A percentile compares a stretch with the other conserved stretches of the same genome.
Evolutionary conservation across 2,329 filamentous ascomycete species (phyloP).

Genomic region (Falciphora oryzae): DNA sequence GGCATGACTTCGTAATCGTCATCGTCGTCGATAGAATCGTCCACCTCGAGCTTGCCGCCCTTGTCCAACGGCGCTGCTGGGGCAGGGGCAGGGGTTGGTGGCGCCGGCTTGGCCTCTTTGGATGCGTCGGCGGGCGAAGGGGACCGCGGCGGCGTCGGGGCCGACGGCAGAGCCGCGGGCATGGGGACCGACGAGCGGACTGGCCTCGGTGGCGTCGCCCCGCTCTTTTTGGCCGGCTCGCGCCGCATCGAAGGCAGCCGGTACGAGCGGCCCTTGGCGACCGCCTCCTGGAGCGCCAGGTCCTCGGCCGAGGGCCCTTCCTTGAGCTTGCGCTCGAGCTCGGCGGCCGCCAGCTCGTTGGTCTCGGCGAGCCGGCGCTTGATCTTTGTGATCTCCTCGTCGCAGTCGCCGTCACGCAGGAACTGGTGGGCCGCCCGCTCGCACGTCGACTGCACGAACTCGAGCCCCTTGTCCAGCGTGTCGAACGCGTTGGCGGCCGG

Average conservation of each 20-base stretch:
- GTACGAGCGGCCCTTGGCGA: constrained; percentile 40
- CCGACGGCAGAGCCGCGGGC: too few relatives aligned
- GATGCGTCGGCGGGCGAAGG: too few relatives aligned
- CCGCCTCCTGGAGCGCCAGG: constrained; percentile 29
- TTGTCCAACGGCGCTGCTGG: constrained; percentile 1
- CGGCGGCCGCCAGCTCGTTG: constrained; percentile 51
- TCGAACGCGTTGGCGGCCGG: constrained; percentile 54
- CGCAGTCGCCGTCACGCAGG: constrained; percentile 80
- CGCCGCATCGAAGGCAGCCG: constrained; percentile 49
- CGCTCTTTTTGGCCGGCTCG: constrained; percentile 24
- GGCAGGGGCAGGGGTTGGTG: constrained; percentile 5
- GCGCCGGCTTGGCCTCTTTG: too few relatives aligned
- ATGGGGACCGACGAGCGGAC: too few relatives aligned
- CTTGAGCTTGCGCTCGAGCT: constrained; percentile 49
- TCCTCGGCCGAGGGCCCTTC: constrained; percentile 39
- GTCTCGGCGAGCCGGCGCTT: constrained; percentile 60
- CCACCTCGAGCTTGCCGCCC: constrained; percentile 28
- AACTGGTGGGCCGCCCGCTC: constrained; percentile 87
- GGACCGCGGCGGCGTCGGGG: too few relatives aligned
- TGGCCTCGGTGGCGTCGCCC: too few relatives aligned
- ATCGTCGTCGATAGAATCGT: constrained; percentile 36
- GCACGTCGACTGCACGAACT: constrained; percentile 73
- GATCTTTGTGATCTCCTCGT: constrained; percentile 67
- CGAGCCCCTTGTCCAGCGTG: constrained; percentile 69
- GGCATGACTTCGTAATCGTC: constrained; percentile 25